These are phyloP conservation scores for Phoenix roebelenii DNA, from an alignment of 176 grass and related monocot genomes.

Conservation along the genomic window DNA sequence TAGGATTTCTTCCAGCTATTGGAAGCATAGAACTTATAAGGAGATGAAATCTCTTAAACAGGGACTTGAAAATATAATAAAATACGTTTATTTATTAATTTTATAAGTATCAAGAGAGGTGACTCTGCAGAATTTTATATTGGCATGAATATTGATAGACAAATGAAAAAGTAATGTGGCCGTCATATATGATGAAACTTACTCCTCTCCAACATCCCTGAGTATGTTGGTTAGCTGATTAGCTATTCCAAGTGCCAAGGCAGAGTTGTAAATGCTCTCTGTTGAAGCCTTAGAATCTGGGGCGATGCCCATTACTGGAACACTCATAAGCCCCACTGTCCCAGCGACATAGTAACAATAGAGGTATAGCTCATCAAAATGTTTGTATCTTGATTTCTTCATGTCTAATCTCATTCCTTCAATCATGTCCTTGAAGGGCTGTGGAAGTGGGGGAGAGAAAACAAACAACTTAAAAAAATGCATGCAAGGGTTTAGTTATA, in stretches of 20 bases:
- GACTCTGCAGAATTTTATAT: too few relatives aligned
- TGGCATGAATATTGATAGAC: too few relatives aligned
- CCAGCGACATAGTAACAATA: constrained; percentile 98
- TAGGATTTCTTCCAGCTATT: too few relatives aligned
- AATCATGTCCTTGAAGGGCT: constrained; percentile 99
- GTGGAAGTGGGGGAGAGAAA: constrained; percentile 2
- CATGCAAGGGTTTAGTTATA: too few relatives aligned
- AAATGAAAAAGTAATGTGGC: too few relatives aligned
- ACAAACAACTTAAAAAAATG: constrained; percentile 2
- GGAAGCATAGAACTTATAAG: too few relatives aligned
- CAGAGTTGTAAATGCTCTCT: constrained; percentile 70
- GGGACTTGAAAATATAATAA: too few relatives aligned
- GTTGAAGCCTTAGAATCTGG: constrained; percentile 63
- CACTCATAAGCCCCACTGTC: constrained; percentile 86
- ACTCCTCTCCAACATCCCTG: constrained; percentile 96
- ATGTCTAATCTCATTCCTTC: constrained; percentile 94
- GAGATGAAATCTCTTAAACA: too few relatives aligned
- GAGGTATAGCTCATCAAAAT: constrained; percentile 89
- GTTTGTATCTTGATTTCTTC: constrained; percentile 76
- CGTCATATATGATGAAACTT: constrained; percentile 13
- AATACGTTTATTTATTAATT: too few relatives aligned
- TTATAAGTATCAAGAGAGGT: too few relatives aligned
- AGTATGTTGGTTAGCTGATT: constrained; percentile 99
- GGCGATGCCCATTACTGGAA: constrained; percentile 92
- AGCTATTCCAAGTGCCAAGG: constrained; percentile 79